These are phyloP conservation scores for Hymenoscyphus infarciens DNA, from an alignment of 2,329 filamentous ascomycete genomes.

Conservation along the genomic window DNA sequence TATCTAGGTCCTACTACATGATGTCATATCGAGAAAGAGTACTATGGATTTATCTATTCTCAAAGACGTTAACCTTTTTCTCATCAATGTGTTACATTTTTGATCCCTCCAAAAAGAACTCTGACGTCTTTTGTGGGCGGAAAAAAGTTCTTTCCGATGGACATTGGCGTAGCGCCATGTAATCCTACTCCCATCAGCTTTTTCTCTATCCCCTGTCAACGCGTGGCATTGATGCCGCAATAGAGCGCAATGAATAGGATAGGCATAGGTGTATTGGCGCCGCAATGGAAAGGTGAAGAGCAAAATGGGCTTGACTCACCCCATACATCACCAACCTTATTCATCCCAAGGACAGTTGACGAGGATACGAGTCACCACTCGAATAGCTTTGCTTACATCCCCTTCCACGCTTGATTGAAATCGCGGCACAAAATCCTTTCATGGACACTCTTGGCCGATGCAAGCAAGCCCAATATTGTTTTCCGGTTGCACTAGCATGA, in stretches of 20 bases:
- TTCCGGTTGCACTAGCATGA: conserved; percentile 1
- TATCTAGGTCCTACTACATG: not conserved
- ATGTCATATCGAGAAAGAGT: not conserved
- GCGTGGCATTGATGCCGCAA: not conserved
- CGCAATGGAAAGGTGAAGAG: conserved; percentile 1
- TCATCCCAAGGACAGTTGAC: not conserved
- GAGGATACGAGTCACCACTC: not conserved
- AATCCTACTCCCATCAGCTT: conserved; percentile 3
- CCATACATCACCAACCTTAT: conserved; percentile 2
- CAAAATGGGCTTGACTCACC: conserved; percentile 1
- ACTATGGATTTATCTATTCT: not conserved
- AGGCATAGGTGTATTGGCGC: not conserved
- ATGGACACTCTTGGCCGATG: conserved; percentile 3
- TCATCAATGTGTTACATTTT: not conserved
- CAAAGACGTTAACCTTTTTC: not conserved
- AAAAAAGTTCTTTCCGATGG: not conserved
- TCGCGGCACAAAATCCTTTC: conserved; percentile 3
- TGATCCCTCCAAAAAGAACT: not conserved
- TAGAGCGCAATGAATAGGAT: not conserved
- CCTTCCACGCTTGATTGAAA: not conserved
- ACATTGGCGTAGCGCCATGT: conserved; percentile 1
- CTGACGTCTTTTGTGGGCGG: not conserved
- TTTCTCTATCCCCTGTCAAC: not conserved
- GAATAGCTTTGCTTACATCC: not conserved
- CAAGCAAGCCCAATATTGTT: conserved; percentile 5